These are phyloP conservation scores for Daldinia concentrica DNA, from an alignment of 495 filamentous ascomycete species.

Conservation along the genomic window DNA sequence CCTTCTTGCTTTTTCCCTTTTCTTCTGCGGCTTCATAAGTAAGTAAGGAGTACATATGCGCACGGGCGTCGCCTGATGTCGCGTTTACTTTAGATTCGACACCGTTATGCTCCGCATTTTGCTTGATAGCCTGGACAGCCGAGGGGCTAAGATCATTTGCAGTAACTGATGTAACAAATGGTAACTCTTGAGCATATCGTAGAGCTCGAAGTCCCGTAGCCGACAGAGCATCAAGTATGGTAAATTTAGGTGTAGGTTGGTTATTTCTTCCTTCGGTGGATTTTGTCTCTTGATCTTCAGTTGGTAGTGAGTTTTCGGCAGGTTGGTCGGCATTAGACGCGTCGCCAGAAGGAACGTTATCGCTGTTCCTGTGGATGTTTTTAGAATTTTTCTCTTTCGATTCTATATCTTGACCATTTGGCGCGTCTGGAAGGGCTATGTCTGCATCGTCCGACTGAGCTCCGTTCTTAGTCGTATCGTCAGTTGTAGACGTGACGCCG, in stretches of 20 bases:
- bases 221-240: constrained; percentile 92
- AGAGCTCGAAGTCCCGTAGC: constrained; percentile 92
- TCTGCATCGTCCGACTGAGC: neutral
- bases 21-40: constrained; percentile 48
- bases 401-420: constrained; percentile 38
- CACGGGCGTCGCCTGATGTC: constrained; percentile 80
- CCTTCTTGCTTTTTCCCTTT: constrained; percentile 39
- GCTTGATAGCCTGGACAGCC: constrained; percentile 81
- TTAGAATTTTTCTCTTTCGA: neutral
- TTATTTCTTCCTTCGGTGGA: constrained; percentile 29
- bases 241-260: constrained; percentile 60
- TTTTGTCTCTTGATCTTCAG: constrained; percentile 35
- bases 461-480: constrained; percentile 15
- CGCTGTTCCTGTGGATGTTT: neutral
- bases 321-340: constrained; percentile 9
- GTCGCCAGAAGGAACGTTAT: neutral
- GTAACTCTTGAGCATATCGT: constrained; percentile 90
- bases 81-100: constrained; percentile 73
- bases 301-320: constrained; percentile 9
- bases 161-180: constrained; percentile 79
- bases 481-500: constrained; percentile 30
- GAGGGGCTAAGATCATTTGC: constrained; percentile 86
- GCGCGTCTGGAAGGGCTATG: constrained; percentile 16
- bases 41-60: constrained; percentile 85
- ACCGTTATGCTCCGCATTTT: constrained; percentile 84